Evolutionary conservation across 108 stramenopile species (phyloP).

Genomic region (Cylindrotheca closterium): DNA sequence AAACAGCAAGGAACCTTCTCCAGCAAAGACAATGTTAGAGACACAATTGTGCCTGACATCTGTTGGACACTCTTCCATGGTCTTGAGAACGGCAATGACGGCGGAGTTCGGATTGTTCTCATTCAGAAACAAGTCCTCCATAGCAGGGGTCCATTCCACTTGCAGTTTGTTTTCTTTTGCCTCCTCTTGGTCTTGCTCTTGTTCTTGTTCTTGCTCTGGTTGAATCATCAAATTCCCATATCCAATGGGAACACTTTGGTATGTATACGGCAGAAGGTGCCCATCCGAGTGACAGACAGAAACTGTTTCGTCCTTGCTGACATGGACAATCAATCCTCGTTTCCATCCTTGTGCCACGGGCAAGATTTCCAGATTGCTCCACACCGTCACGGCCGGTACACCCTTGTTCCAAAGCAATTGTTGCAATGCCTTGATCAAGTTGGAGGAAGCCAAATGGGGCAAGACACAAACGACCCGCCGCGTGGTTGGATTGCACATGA

Average conservation of each 20-base stretch:
- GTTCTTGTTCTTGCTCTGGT: background rate
- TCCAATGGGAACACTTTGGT: conserved; percentile 22
- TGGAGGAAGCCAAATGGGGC: conserved; percentile 11
- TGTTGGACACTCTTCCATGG: conserved; percentile 30
- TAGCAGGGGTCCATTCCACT: conserved; percentile 10
- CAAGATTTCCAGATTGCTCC: conserved; percentile 24
- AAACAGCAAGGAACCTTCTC: conserved; percentile 30
- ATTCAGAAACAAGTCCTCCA: conserved; percentile 15
- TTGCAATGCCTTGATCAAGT: conserved; percentile 23
- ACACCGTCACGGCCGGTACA: conserved; percentile 25
- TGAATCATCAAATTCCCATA: background rate
- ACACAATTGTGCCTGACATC: conserved; percentile 27
- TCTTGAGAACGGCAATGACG: conserved; percentile 25
- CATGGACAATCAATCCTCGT: conserved; percentile 40
- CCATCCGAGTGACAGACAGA: conserved; percentile 42
- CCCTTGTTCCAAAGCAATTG: conserved; percentile 35
- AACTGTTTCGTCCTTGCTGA: conserved; percentile 27
- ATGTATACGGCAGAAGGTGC: conserved; percentile 31
- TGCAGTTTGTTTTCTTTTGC: conserved; percentile 1
- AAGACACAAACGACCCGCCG: conserved; percentile 27
- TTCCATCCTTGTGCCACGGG: conserved; percentile 46
- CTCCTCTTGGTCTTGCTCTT: background rate
- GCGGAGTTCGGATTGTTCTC: conserved; percentile 29
- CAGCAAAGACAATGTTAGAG: conserved; percentile 36
- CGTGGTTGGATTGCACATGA: conserved; percentile 33